Conservation (phyloP, 768 basidiomycete species). For the Rhodosporidiobolus odoratus region DNA sequence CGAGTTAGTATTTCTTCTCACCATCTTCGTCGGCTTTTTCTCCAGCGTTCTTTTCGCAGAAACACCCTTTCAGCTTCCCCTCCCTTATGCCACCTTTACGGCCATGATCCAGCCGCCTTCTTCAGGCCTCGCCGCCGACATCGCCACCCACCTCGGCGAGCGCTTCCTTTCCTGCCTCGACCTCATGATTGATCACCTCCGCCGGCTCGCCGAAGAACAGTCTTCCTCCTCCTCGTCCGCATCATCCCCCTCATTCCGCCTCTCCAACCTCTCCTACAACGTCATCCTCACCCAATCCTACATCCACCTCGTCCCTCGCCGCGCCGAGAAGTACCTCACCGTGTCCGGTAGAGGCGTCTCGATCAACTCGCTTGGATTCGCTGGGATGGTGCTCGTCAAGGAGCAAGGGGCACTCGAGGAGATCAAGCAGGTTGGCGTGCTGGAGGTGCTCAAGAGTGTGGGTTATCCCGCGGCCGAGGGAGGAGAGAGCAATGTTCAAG, state of each 20-base stretch:
- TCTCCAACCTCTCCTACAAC: constrained; percentile 71
- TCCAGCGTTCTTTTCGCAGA: background rate
- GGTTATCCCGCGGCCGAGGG: constrained; percentile 52
- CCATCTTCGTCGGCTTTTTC: background rate
- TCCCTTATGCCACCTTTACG: constrained; percentile 37
- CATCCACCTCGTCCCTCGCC: constrained; percentile 77
- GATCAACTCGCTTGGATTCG: constrained; percentile 82
- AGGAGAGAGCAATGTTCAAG: constrained; percentile 8
- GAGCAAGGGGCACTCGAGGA: constrained; percentile 68
- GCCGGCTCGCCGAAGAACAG: constrained; percentile 45
- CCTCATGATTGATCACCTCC: constrained; percentile 57
- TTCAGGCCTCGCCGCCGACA: background rate
- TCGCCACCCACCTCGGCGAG: constrained; percentile 55
- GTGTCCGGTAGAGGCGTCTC: constrained; percentile 49
- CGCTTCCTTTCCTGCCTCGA: constrained; percentile 72
- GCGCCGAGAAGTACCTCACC: constrained; percentile 54
- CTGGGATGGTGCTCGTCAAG: constrained; percentile 82
- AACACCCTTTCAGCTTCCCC: constrained; percentile 29
- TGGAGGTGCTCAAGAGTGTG: constrained; percentile 61
- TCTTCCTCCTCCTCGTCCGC: no score
- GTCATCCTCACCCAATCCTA: constrained; percentile 74
- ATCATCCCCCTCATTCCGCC: constrained; percentile 31
- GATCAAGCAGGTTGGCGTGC: constrained; percentile 61
- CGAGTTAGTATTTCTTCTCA: background rate
- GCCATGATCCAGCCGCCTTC: constrained; percentile 23